Conservation (phyloP, 768 basidiomycete genomes). For the Tricholoma bakamatsutake region DNA sequence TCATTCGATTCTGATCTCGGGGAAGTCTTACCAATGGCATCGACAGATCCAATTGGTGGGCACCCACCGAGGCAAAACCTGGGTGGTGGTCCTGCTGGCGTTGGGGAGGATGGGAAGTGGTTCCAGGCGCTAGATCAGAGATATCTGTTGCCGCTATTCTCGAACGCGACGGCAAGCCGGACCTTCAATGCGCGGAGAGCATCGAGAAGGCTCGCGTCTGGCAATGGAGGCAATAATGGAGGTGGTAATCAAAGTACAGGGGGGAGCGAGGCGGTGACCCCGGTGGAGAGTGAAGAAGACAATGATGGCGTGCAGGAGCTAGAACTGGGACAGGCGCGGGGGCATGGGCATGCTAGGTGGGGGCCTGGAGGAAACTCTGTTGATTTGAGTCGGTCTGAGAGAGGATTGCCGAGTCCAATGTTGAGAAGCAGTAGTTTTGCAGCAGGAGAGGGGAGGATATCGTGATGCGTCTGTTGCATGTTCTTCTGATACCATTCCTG, state of each 20-base stretch:
- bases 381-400: slow-evolving; percentile 52
- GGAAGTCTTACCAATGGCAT: slow-evolving; percentile 75
- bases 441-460: slow-evolving; percentile 14
- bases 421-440: slow-evolving; percentile 33
- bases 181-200: slow-evolving; percentile 79
- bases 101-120: slow-evolving; percentile 82
- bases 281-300: slow-evolving; percentile 37
- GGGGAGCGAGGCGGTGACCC: slow-evolving; percentile 27
- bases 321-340: slow-evolving; percentile 29
- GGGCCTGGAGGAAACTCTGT: slow-evolving; percentile 17
- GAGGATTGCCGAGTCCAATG: slow-evolving; percentile 61
- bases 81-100: slow-evolving; percentile 12
- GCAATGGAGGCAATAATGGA: slow-evolving; percentile 30
- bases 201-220: slow-evolving; percentile 37
- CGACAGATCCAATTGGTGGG: slow-evolving; percentile 29
- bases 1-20: slow-evolving; percentile 68
- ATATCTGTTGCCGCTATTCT: slow-evolving; percentile 89
- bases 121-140: slow-evolving; percentile 94
- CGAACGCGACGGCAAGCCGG: slow-evolving; percentile 84
- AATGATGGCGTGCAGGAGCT: slow-evolving; percentile 35
- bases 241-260: slow-evolving; percentile 1
- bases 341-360: slow-evolving; percentile 4
- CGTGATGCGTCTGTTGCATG: slow-evolving; percentile 8
- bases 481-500: background rate
- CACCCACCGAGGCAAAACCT: slow-evolving; percentile 20